These are phyloP conservation scores for Blastosporella zonata DNA, from an alignment of 1,284 basidiomycete species.

Conservation along the genomic window DNA sequence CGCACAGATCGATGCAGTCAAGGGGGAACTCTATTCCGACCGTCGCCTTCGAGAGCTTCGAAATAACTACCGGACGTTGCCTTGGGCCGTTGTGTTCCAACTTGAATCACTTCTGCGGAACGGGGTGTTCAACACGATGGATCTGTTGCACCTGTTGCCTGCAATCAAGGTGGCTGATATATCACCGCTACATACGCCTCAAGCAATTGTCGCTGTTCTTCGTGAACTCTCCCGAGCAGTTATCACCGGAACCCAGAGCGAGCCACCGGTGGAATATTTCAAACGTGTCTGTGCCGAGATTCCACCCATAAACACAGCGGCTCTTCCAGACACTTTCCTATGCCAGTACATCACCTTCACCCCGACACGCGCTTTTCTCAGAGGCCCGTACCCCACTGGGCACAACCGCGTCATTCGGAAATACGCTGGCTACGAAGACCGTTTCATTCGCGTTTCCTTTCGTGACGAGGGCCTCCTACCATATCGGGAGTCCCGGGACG, in stretches of 20 bases:
- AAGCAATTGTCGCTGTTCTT: background rate
- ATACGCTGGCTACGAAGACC: slow-evolving; percentile 40
- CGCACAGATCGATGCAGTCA: background rate
- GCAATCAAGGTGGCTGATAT: background rate
- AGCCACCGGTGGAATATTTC: background rate
- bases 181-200: background rate
- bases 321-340: background rate
- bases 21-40: background rate
- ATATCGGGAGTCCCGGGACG: slow-evolving; percentile 46
- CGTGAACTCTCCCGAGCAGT: background rate
- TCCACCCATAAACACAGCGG: background rate
- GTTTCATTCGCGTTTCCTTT: slow-evolving; percentile 64
- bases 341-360: slow-evolving; percentile 46
- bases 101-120: background rate
- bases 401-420: slow-evolving; percentile 58
- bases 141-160: background rate
- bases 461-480: slow-evolving; percentile 56
- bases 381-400: slow-evolving; percentile 56
- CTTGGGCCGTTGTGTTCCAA: background rate
- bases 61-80: background rate
- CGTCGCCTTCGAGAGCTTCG: background rate
- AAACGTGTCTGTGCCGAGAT: background rate
- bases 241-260: background rate
- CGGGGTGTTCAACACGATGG: background rate
- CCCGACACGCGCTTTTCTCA: slow-evolving; percentile 41